Conservation (phyloP, 2,329 filamentous ascomycete species). For the Fusarium tricinctum region DNA sequence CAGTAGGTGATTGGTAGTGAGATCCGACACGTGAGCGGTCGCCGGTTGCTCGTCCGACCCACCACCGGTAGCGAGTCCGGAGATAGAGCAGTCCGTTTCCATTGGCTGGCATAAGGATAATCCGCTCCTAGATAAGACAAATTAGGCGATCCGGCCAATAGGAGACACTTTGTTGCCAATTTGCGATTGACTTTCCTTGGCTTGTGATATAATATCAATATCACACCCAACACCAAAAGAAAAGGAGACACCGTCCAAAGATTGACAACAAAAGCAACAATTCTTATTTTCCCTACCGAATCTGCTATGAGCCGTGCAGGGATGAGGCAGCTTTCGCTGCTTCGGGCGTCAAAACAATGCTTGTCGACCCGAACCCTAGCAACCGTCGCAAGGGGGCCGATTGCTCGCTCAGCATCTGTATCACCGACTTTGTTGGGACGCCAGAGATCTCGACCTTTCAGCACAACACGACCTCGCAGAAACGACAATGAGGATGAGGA, state of each 20-base stretch:
- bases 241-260: not conserved
- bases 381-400: slow-evolving; percentile 22
- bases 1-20: slow-evolving; percentile 9
- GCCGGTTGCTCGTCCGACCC: slow-evolving; percentile 29
- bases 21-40: slow-evolving; percentile 38
- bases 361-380: slow-evolving; percentile 34
- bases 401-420: slow-evolving; percentile 17
- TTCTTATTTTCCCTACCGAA: not conserved
- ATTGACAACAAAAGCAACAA: not conserved
- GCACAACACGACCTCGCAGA: slow-evolving; percentile 22
- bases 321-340: slow-evolving; percentile 41
- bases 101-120: slow-evolving; percentile 32
- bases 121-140: slow-evolving; percentile 30
- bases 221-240: slow-evolving; percentile 13
- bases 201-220: slow-evolving; percentile 27
- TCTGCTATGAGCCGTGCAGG: slow-evolving; percentile 34
- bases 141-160: slow-evolving; percentile 23
- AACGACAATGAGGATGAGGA: slow-evolving; percentile 48
- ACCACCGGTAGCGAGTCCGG: slow-evolving; percentile 28
- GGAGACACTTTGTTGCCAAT: slow-evolving; percentile 30
- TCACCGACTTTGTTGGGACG: slow-evolving; percentile 7
- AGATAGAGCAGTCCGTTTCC: accelerated
- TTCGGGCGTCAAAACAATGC: slow-evolving; percentile 34
- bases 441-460: slow-evolving; percentile 18
- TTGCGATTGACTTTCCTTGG: slow-evolving; percentile 12